Base-by-base conservation (phyloP, 331 rosid species). In the Malus hybrid region DNA sequence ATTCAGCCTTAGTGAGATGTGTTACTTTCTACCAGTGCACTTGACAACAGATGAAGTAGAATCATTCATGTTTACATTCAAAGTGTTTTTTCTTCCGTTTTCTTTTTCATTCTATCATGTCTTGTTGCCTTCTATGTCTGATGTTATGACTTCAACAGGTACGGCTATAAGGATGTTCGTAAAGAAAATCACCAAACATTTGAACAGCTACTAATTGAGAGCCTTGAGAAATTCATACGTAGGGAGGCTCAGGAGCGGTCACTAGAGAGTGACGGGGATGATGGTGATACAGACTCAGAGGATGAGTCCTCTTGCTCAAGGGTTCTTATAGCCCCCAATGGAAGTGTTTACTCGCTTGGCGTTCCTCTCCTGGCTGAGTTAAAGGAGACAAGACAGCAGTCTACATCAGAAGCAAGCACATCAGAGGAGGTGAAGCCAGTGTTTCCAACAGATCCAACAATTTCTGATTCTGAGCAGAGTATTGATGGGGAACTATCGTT, bases 181-280 rank as follows among this genome's bases (percentile, higher is more conserved):
- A 94, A 94, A 86, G 99, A 94, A 90, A 94, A 85, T 71, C 97
- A 94, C 84, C 97, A 86, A 84, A 77, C 89, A 8, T 94, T 94
- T 78, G 99, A 94, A 86, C 99, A 92, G 85, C 88, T 94, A 76
- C 80, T 94, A 58, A 92, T 94, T 65, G 99, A 94, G 87, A 94
- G 97, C 86, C 89, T 94, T 12, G 99, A 94, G 87, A 94, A 92
- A 84, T 94, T 92, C 86, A 92, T 94, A 78, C 96, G 97, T 12
- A 92, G 97, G 46, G 99, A 94, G 76, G 99, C 97, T 78, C 99
- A 94, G 70, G 97, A 92, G 75, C 85, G 96, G 65, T 92, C 96
- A 63, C 81, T 94, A 18, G 99, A 94, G 82, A 94, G 99, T 74
- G 99, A 94, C 4, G 99, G 92, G 76, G 96, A 94, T 52, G 93